Base-by-base conservation (phyloP, 225 moss, liverwort and hornwort genomes). In the Pseudisothecium myosuroides region DNA sequence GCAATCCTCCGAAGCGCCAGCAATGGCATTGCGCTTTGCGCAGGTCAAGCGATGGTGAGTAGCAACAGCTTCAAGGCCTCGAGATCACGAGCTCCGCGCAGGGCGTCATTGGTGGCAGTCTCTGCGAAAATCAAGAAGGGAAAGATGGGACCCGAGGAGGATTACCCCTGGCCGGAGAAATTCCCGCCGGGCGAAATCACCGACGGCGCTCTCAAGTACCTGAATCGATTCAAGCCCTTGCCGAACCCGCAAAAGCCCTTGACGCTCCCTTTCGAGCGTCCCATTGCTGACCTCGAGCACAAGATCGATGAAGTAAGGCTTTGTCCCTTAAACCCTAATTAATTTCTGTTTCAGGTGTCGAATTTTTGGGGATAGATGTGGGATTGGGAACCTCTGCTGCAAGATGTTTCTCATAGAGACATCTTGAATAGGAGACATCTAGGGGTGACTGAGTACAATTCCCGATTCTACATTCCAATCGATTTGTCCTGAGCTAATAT, bases 101-200 rank as follows among this genome's bases (percentile, higher is more conserved):
- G 83, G 58, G 66, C 81, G 36, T 45, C 32, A 34, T 52, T 24
- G 20, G 16, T 92, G 76, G 34, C 78, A 12, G 92, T 96, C 64
- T 91, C 83, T 47, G 97, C 98, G 26, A 97, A 96, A 90, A 96
- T 97, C 86, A 94, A 95, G 83, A 98, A 98, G 92, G 98, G 98
- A 18, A 98, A 97, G 96, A 98, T 96, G 95, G 94, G 93, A 43
- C 91, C 88, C 20, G 98, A 97, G 88, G 89, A 96, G 83, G 98
- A 97, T 31, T 98, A 98, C 68, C 98, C 98, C 28, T 98, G 98
- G 98, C 98, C 98, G 71, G 98, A 98, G 88, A 98, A 98, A 90
- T 92, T 98, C 29, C 94, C 94, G 36, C 92, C 91, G 2, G 98
- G 96, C 5, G 90, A 92, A 60, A 90, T 92, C 68, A 89, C 84